Conservation (phyloP, 352 stramenopile species). For the Phytophthora boehmeriae region DNA sequence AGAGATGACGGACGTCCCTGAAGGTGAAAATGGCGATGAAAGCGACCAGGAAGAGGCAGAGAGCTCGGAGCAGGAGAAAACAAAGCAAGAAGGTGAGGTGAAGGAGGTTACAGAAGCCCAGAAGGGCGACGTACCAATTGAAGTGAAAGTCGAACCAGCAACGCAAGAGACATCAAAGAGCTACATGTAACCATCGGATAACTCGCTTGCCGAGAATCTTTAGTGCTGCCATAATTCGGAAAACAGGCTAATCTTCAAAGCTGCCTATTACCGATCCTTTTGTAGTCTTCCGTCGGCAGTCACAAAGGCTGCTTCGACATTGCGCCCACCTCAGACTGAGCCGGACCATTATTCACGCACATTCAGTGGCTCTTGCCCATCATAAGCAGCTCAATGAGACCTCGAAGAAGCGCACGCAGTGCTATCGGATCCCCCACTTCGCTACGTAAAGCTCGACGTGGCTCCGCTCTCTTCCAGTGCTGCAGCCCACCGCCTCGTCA, state of each 20-base stretch:
- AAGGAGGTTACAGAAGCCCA: constrained; percentile 10
- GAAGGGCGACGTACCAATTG: not conserved
- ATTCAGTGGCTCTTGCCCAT: not conserved
- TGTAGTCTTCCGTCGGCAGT: too few relatives aligned
- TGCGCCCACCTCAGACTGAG: too few relatives aligned
- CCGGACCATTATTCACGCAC: too few relatives aligned
- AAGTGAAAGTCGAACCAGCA: too few relatives aligned
- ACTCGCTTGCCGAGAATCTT: too few relatives aligned
- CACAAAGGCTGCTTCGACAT: too few relatives aligned
- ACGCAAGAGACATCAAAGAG: not conserved
- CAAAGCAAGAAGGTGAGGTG: constrained; percentile 9
- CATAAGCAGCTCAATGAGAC: not conserved
- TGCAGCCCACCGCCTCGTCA: constrained; percentile 1
- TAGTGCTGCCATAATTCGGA: too few relatives aligned
- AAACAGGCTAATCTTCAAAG: too few relatives aligned
- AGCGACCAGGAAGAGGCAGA: constrained; percentile 14
- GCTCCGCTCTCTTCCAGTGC: not conserved
- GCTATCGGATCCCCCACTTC: not conserved
- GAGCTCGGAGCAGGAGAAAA: not conserved
- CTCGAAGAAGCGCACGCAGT: not conserved
- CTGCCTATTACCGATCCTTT: too few relatives aligned
- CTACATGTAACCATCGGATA: too few relatives aligned
- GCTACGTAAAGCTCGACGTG: not conserved
- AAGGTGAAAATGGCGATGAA: constrained; percentile 21
- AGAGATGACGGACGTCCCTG: constrained; percentile 33